Base-by-base conservation (phyloP, 192 early-diverging fungal genomes). In the Kickxella alabastrina region DNA sequence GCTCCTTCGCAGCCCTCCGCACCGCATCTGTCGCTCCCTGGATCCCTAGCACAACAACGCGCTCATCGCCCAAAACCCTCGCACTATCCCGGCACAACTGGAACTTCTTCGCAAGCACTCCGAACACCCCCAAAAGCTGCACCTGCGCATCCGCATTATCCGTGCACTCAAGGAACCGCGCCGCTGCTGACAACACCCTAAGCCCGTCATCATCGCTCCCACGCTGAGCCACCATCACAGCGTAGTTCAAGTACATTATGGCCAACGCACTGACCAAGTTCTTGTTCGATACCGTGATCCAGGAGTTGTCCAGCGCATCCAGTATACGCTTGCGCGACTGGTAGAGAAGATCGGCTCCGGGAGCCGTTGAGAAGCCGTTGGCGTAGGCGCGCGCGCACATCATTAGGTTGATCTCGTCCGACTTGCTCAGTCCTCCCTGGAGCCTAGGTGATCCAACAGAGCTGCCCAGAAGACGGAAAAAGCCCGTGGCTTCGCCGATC, bases 401-500 rank as follows among this genome's bases (percentile, higher is more conserved):
- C 90, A 92, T 92, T 21, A 81, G 62, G 49, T 90, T 91, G 24
- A 87, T 84, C 38, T 91, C 85, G 8, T 63, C 57, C 1, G 44
- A 46, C 57, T 82, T 79, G 14, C 51, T 28, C 40, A 61, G 37
- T 3, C 35, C 29, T 17, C 17, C 14, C 7, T 24, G 24, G 17
- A 6, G 28, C 39, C 13, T 46, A 31, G 6, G 8, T 22, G 42
- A 38, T 32, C 13, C 31, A 12, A 12, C 31, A 6, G 31, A 32
- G 6, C 6, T 6, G 6, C 6, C 6, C 23, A 51, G 49, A 6
- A 75, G 43, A n/a, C 52, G 59, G 21, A 75, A 66, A 4, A 80
- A 44, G 2, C 45, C 52, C 15, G 69, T 14, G 3, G 67, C 55
- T 10, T 63, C 46, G 21, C 29, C 57, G 28, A 82, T 43, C 46